phyloP scores from a whole-genome alignment of 768 basidiomycete genomes.

The Tephrocybe sp. region DNA sequence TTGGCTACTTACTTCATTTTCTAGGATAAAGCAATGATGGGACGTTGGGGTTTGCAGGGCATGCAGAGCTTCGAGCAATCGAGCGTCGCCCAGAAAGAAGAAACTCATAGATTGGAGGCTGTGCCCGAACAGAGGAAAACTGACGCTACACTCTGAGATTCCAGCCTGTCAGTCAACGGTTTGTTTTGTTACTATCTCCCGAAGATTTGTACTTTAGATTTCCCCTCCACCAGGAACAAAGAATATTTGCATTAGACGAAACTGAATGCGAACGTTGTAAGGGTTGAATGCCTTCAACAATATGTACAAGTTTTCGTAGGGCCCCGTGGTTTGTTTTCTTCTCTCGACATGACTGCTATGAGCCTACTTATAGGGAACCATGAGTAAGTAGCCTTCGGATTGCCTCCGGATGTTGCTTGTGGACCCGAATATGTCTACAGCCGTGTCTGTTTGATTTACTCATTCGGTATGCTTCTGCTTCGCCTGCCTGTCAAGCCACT shows the following conservation, averaged over 20 bases:
- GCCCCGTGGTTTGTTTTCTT: constrained; percentile 6
- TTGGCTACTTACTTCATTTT: constrained; percentile 12
- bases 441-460: background rate
- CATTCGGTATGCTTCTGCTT: constrained; percentile 17
- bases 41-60: constrained; percentile 86
- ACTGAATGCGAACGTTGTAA: constrained; percentile 4
- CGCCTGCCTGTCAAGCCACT: constrained; percentile 18
- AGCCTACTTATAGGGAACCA: background rate
- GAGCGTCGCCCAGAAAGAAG: constrained; percentile 56
- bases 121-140: constrained; percentile 4
- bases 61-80: constrained; percentile 87
- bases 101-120: constrained; percentile 22
- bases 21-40: constrained; percentile 92
- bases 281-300: constrained; percentile 7
- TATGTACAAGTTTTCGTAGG: constrained; percentile 16
- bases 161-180: background rate
- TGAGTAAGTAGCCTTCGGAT: no score
- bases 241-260: background rate
- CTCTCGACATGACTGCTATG: constrained; percentile 4
- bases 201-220: background rate
- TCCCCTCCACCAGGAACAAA: background rate
- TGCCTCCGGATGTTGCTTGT: background rate
- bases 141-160: constrained; percentile 4
- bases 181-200: constrained; percentile 16
- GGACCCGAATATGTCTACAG: constrained; percentile 7